Conservation (phyloP, 768 basidiomycete genomes). For the Lactifluus rugatus region DNA sequence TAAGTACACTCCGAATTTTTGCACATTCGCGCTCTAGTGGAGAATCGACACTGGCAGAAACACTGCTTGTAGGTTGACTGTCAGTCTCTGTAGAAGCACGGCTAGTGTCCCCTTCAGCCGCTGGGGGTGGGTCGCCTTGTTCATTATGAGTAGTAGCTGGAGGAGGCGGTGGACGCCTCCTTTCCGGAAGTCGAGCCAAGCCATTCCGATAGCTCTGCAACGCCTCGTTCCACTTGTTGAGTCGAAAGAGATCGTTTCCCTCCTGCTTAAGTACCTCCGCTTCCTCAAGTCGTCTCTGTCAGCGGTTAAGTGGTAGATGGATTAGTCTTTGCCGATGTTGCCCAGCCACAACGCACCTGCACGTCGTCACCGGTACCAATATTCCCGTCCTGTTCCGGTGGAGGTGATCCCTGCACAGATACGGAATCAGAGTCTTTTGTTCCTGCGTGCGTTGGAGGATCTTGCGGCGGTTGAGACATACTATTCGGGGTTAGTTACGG, state of each 20-base stretch:
- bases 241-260: conserved; percentile 68
- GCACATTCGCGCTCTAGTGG: conserved; percentile 38
- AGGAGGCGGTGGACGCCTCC: conserved; percentile 21
- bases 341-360: background rate
- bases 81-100: conserved; percentile 18
- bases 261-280: conserved; percentile 60
- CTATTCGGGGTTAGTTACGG: background rate
- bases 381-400: background rate
- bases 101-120: conserved; percentile 19
- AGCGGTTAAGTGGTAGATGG: too few relatives aligned
- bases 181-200: conserved; percentile 54
- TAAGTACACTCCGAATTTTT: conserved; percentile 59
- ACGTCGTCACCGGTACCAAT: background rate
- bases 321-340: too few relatives aligned
- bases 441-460: background rate
- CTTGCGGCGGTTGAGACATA: background rate
- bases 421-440: background rate
- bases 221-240: conserved; percentile 58
- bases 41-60: conserved; percentile 20
- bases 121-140: conserved; percentile 14
- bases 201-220: conserved; percentile 60
- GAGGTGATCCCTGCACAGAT: background rate
- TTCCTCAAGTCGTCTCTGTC: conserved; percentile 36
- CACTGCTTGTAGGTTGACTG: conserved; percentile 17
- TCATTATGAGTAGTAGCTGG: conserved; percentile 16